A percentile compares a stretch with the other conserved stretches of the same genome.
phyloP scores from a whole-genome alignment of 179 eudicot genomes.

The Camellia oleifera region DNA sequence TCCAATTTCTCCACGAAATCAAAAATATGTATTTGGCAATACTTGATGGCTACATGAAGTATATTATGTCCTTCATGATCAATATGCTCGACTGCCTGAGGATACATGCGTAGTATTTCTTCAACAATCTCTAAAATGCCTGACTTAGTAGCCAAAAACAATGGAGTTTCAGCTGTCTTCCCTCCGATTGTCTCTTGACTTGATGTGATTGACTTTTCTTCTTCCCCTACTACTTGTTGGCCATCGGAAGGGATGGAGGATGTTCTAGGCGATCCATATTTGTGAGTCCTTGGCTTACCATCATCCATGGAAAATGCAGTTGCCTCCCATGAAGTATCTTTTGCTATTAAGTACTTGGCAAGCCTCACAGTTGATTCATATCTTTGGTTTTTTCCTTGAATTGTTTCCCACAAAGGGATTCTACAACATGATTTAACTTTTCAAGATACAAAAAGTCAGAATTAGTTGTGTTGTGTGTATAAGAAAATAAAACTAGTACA shows the following conservation, averaged over 20 bases:
- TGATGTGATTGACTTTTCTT: not conserved
- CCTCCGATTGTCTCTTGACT: not conserved
- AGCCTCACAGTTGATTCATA: slow-evolving; percentile 2
- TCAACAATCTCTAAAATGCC: slow-evolving; percentile 5
- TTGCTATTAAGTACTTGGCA: not conserved
- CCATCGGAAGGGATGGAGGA: not conserved
- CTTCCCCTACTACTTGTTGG: not conserved
- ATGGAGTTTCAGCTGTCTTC: not conserved
- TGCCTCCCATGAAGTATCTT: not conserved
- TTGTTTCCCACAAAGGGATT: not conserved
- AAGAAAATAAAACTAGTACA: not conserved
- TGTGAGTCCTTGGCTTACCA: slow-evolving; percentile 3
- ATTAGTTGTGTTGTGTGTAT: not conserved
- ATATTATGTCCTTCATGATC: slow-evolving; percentile 1
- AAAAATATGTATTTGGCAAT: slow-evolving; percentile 3
- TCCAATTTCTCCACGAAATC: slow-evolving; percentile 2
- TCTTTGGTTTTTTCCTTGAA: not conserved
- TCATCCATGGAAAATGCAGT: not conserved
- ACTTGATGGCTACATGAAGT: slow-evolving; percentile 3
- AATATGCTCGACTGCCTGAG: slow-evolving; percentile 4
- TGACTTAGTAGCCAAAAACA: not conserved
- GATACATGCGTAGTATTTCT: not conserved
- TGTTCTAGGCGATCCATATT: not conserved
- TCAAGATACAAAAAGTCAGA: not conserved
- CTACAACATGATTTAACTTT: not conserved